These are phyloP conservation scores for Spizellomyces punctatus DNA, from an alignment of 192 early-diverging fungal genomes.

Conservation along the genomic window DNA sequence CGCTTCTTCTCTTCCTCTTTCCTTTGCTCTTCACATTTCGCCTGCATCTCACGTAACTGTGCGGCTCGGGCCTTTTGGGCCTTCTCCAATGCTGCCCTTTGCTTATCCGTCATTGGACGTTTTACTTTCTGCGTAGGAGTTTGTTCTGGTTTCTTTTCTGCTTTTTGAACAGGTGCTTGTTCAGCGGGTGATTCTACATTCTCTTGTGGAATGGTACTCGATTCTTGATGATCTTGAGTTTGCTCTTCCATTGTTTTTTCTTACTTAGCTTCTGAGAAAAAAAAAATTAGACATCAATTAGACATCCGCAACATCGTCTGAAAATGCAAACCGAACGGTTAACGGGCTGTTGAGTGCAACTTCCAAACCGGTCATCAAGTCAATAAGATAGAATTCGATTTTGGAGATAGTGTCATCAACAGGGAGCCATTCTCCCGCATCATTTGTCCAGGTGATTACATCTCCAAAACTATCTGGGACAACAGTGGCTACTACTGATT, in stretches of 20 bases:
- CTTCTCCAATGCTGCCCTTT: constrained; percentile 9
- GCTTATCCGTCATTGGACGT: not conserved
- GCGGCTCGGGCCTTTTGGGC: constrained; percentile 2
- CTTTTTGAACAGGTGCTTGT: not conserved
- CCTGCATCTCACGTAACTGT: constrained; percentile 14
- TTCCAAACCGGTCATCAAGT: constrained; percentile 4
- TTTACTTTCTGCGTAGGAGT: not conserved
- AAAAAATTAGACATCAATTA: constrained; percentile 19
- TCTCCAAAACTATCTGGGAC: constrained; percentile 19
- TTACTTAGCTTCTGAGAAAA: constrained; percentile 2
- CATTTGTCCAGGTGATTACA: constrained; percentile 14
- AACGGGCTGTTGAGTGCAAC: constrained; percentile 11
- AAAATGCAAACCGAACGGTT: constrained; percentile 13
- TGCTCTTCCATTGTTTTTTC: not conserved
- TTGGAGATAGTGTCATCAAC: not conserved
- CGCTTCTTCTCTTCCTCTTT: not conserved
- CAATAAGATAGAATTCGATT: constrained; percentile 18
- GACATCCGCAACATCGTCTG: constrained; percentile 14
- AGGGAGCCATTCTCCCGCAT: constrained; percentile 11
- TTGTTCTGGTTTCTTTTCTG: not conserved
- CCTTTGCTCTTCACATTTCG: not conserved
- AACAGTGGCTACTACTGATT: not conserved
- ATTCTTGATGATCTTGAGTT: not conserved
- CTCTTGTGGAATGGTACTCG: not conserved
- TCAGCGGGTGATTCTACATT: not conserved